These are phyloP conservation scores for Saturnispora sekii DNA, from an alignment of 805 yeast genomes.

Conservation along the genomic window DNA sequence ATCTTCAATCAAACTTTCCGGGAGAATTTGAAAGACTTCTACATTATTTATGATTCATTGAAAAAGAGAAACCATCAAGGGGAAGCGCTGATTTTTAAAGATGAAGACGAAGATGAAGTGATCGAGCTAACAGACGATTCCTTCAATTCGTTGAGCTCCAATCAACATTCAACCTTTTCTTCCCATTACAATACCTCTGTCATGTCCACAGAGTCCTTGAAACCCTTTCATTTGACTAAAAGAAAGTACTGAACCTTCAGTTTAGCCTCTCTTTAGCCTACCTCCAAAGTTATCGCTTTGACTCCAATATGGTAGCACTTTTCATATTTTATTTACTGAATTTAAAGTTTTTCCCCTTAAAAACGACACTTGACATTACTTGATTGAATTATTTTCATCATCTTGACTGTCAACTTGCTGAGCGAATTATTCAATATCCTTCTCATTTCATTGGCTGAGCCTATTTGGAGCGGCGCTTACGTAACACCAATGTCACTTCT, in stretches of 20 bases:
- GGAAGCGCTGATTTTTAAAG: not conserved
- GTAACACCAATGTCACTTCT: not conserved
- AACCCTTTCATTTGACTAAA: slow-evolving; percentile 10
- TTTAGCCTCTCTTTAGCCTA: too few species aligned
- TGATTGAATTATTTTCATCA: too few species aligned
- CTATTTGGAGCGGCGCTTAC: not conserved
- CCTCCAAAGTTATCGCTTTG: too few species aligned
- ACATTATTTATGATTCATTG: slow-evolving; percentile 20
- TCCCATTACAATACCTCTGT: slow-evolving; percentile 4
- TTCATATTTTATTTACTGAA: too few species aligned
- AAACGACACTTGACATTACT: too few species aligned
- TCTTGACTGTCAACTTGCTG: too few species aligned
- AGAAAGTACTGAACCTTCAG: not conserved
- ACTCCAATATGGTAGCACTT: too few species aligned
- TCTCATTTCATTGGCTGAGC: not conserved
- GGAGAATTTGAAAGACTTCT: slow-evolving; percentile 23
- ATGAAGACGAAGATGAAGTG: slow-evolving; percentile 2
- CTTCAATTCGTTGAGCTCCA: slow-evolving; percentile 6
- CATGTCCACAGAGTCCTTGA: slow-evolving; percentile 2
- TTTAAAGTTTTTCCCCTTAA: too few species aligned
- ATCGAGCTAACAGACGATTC: slow-evolving; percentile 9
- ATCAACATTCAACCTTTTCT: slow-evolving; percentile 6
- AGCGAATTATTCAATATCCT: not conserved
- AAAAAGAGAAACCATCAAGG: slow-evolving; percentile 10
- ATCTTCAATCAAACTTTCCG: slow-evolving; percentile 18